Evolutionary conservation across 2,329 filamentous ascomycete genomes (phyloP).

Genomic region (Aspergillus sp.): DNA sequence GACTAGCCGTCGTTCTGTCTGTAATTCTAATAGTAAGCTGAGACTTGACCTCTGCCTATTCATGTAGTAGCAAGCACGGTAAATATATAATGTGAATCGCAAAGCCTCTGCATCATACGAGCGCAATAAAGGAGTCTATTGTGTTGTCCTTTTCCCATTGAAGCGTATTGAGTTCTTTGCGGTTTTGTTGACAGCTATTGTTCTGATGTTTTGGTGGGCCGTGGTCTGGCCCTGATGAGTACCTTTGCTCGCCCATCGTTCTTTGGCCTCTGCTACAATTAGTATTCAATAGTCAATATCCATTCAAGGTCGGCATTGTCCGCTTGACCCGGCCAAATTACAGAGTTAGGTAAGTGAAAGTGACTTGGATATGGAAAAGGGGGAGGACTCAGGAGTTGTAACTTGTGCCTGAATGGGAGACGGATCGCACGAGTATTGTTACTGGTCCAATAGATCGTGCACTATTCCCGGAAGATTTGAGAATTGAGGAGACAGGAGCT

Average conservation of each 20-base stretch:
- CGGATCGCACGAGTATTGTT: background rate
- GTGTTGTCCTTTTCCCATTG: background rate
- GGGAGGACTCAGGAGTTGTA: constrained; percentile 8
- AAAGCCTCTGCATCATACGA: background rate
- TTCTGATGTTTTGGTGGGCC: background rate
- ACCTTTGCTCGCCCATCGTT: background rate
- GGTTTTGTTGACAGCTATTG: background rate
- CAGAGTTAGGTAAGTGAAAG: background rate
- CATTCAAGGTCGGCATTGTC: background rate
- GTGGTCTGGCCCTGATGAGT: background rate
- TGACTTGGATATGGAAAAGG: constrained; percentile 10
- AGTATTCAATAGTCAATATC: too few species aligned
- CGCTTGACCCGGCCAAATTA: background rate
- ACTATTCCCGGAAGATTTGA: constrained; percentile 7
- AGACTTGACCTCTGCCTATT: too few species aligned
- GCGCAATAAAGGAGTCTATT: background rate
- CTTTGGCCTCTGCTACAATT: background rate
- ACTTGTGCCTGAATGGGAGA: background rate
- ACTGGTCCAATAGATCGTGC: constrained; percentile 2
- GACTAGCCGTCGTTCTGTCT: too few species aligned
- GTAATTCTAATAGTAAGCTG: too few species aligned
- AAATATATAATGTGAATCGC: background rate
- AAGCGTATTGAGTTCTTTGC: background rate
- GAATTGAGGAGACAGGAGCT: background rate
- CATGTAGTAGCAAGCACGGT: background rate